Evolutionary conservation across 495 filamentous ascomycete genomes (phyloP).

Genomic region (Niebla homalea): DNA sequence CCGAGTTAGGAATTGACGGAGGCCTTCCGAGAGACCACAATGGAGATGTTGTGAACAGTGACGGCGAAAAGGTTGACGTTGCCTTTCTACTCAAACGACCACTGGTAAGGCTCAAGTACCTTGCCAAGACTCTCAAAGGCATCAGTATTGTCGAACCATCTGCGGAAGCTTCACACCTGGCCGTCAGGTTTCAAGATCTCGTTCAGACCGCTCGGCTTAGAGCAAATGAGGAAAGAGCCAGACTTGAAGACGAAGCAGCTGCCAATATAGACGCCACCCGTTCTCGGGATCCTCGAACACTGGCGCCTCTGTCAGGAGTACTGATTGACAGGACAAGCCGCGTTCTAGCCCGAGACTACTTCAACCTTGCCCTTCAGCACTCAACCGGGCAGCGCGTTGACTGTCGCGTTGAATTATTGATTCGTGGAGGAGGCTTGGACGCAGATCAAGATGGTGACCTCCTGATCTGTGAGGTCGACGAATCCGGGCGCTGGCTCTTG

Average conservation of each 20-base stretch:
- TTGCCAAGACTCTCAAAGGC: conserved; percentile 70
- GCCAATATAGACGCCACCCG: conserved; percentile 67
- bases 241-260: conserved; percentile 84
- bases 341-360: conserved; percentile 79
- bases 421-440: conserved; percentile 60
- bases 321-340: conserved; percentile 56
- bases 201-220: conserved; percentile 65
- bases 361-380: conserved; percentile 72
- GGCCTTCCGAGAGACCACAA: conserved; percentile 63
- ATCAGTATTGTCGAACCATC: conserved; percentile 45
- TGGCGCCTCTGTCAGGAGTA: conserved; percentile 57
- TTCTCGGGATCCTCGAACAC: conserved; percentile 60
- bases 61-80: conserved; percentile 88
- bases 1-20: conserved; percentile 44
- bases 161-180: conserved; percentile 41
- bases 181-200: conserved; percentile 50
- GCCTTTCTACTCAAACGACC: conserved; percentile 85
- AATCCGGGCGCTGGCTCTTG: conserved; percentile 65
- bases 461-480: conserved; percentile 77
- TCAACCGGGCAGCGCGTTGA: conserved; percentile 80
- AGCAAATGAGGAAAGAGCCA: conserved; percentile 70
- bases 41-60: conserved; percentile 60
- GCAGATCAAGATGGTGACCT: conserved; percentile 56
- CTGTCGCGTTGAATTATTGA: conserved; percentile 77
- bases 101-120: conserved; percentile 74